A percentile compares a stretch with the other conserved stretches of the same genome.
phyloP scores from a whole-genome alignment of 495 filamentous ascomycete genomes.

The Neohortaea acidophila region DNA sequence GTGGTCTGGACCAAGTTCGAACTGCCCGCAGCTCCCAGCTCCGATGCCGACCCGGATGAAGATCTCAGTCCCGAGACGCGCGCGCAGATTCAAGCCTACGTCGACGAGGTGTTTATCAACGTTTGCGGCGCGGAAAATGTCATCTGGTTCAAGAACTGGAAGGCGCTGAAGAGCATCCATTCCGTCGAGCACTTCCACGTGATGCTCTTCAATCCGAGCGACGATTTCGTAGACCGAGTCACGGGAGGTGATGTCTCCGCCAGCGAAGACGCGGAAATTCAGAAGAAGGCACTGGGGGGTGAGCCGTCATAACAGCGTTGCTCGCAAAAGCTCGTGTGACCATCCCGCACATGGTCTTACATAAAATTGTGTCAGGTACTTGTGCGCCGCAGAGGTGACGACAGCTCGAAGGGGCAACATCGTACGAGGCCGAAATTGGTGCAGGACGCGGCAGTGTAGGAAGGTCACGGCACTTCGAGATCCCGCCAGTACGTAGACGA shows the following conservation, averaged over 20 bases:
- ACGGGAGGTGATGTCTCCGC: background rate
- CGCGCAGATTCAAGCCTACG: slow-evolving; percentile 46
- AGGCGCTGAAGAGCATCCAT: slow-evolving; percentile 70
- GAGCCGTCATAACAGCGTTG: no score
- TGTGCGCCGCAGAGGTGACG: no score
- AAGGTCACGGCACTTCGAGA: no score
- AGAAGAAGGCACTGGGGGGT: no score
- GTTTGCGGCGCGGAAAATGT: slow-evolving; percentile 39
- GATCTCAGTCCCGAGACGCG: slow-evolving; percentile 58
- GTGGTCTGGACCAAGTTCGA: slow-evolving; percentile 46
- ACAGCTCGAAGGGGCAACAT: no score
- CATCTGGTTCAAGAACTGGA: slow-evolving; percentile 92
- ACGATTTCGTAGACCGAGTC: slow-evolving; percentile 35
- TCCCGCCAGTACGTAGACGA: no score
- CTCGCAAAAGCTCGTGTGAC: no score
- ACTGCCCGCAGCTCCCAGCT: slow-evolving; percentile 31
- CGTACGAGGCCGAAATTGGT: no score
- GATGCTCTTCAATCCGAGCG: slow-evolving; percentile 45
- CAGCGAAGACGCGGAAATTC: no score
- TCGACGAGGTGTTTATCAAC: slow-evolving; percentile 49
- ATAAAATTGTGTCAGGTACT: no score
- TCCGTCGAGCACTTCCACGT: slow-evolving; percentile 67
- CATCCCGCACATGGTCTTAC: no score
- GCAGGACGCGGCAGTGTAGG: no score
- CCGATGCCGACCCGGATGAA: slow-evolving; percentile 38